phyloP scores from a whole-genome alignment of 2,329 filamentous ascomycete species.

The Xylariaceae sp. region DNA sequence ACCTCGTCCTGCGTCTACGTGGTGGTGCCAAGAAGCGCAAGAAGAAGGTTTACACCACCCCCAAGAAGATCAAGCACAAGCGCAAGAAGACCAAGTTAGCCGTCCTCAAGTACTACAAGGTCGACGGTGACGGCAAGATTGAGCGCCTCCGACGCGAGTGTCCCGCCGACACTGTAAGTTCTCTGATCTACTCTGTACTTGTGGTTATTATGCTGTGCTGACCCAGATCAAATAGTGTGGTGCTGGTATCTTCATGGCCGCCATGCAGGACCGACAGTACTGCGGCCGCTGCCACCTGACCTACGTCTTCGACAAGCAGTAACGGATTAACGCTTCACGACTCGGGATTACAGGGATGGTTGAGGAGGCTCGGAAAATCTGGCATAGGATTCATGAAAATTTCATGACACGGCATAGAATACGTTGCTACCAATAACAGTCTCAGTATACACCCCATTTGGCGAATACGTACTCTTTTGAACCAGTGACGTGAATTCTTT shows the following conservation, averaged over 20 bases:
- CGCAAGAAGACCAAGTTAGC: conserved; percentile 99
- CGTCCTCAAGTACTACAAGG: conserved; percentile 99
- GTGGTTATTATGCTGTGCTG: conserved; percentile 41
- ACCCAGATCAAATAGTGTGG: conserved; percentile 71
- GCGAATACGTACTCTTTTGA: conserved; percentile 4
- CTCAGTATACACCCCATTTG: conserved; percentile 25
- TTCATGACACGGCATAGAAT: conserved; percentile 12
- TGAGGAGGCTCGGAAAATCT: conserved; percentile 24
- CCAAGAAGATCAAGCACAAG: conserved; percentile 99
- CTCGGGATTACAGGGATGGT: conserved; percentile 19
- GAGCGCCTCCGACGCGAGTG: conserved; percentile 99
- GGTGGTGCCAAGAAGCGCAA: conserved; percentile 99
- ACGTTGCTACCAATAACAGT: conserved; percentile 11
- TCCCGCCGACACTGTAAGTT: conserved; percentile 83
- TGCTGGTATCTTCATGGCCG: conserved; percentile 99
- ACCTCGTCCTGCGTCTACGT: conserved; percentile 96
- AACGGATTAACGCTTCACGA: conserved; percentile 25
- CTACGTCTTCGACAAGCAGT: conserved; percentile 72
- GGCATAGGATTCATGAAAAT: conserved; percentile 27
- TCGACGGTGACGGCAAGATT: conserved; percentile 99
- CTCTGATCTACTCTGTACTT: not conserved
- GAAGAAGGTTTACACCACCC: conserved; percentile 99
- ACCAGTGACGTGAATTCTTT: not conserved
- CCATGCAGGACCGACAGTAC: conserved; percentile 99
- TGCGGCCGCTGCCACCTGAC: conserved; percentile 77